Evolutionary conservation across 148 eudicot genomes (phyloP), one percentile per base, ranked within the genome.

Genomic region (Rhododendron griersonianum): DNA sequence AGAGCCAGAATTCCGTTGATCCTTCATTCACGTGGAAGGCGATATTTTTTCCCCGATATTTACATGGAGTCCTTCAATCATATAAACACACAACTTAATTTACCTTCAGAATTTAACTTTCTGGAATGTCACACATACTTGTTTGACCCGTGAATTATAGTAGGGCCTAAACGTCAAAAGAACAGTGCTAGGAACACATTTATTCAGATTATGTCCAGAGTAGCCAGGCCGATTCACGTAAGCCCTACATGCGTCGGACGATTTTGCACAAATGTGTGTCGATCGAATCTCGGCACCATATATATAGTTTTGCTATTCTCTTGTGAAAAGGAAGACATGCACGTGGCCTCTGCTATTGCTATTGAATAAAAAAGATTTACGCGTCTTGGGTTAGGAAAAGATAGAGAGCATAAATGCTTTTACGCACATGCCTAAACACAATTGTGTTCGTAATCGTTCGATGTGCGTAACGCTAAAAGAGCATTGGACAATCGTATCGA

Each of bases 1-100:
- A 95, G 15, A 97, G 95, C 99, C 99, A 97, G 78, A 90, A 95
- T 19, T 91, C 84, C 19, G 99, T 95, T 5, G 99, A 95, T 44
- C 99, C 99, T 91, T 94, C 99, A 35, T 93, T 93, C 15, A 97
- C 96, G 77, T 85, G 98, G 92, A 95, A 97, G 33, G 98, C 98
- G 8, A 97, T 88, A 81, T 93, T 94, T 84, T 91, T 95, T 76
- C 96, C 96, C 0, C 91, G 95, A 85, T 97, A 97, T 85, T 93
- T 95, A 85, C 99, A 97, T 44, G 96, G 94, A 14, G 99, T 95
- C 94, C 99, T 97, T 73, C 53, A 87, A 81, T 84, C 57, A 19
- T 48, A 25, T 5, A 30, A 81, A 14, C 7, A 30, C 76, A 30
- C 39, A 71, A 25, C 35, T 23, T 63, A 63, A 61, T 21, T 21